Base-by-base conservation (phyloP, 106 monocot species). In the Vanilla planifolia region DNA sequence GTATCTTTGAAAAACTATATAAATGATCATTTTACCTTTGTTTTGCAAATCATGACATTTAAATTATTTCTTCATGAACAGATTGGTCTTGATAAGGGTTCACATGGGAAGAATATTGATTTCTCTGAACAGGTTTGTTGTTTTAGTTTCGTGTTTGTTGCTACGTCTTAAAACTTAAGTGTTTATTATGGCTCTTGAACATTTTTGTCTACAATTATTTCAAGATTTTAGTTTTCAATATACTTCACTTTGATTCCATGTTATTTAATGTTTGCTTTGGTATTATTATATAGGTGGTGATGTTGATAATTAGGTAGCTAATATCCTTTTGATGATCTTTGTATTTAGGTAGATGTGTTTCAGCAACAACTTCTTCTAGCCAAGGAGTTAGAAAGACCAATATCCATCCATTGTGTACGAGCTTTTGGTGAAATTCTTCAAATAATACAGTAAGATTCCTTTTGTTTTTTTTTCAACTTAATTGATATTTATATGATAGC, bases 21-120 rank as follows among this genome's bases (percentile, higher is more conserved):
- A 16, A 53, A 1, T 32, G 2, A 5, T 53, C 14, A 32, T 53
- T 53, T 53, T 30, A 4, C 17, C 17, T 53, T 27, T 29, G 10
- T 32, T 4, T 11, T 5, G 15, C 1, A 3, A 16, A 22, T 53
- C 30, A 2, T 30, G 53, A 53, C 32, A 53, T 53, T 53, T n/a
- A 6, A 48, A 19, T 34, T 57, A 43, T 72, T 61, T 65, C 3
- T 33, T 27, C 2, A 21, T n/a, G 24, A 71, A 20, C 71, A 95
- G 95, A 84, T 84, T 70, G 96, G 96, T 56, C 45, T 96, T 28
- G 96, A 96, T 74, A 96, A 91, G 62, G 90, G 96, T 66, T 84
- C 87, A 48, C 84, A 84, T 68, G 96, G 86, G 24, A 84, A 74
- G 69, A 59, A 69, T 44, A 79, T 96, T 74, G 81, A 91, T 37